These are phyloP conservation scores for Debaryomyces fabryi DNA, from an alignment of 1,139 yeast species.

Conservation along the genomic window DNA sequence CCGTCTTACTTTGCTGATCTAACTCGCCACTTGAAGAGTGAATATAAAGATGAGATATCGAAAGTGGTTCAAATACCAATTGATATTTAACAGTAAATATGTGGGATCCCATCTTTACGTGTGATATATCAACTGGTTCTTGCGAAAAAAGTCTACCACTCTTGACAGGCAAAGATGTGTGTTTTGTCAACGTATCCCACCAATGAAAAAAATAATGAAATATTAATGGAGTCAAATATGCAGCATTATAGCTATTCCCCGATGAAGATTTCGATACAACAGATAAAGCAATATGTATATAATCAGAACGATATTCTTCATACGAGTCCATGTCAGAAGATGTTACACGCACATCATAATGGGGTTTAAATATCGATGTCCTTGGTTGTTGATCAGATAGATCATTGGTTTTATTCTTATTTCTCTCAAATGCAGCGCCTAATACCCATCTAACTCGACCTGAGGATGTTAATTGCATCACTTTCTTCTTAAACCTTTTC, in stretches of 20 bases:
- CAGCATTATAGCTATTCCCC: conserved; percentile 60
- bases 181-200: conserved; percentile 80
- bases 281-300: conserved; percentile 72
- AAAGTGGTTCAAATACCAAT: conserved; percentile 71
- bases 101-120: conserved; percentile 73
- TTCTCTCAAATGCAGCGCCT: conserved; percentile 47
- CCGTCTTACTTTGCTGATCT: conserved; percentile 49
- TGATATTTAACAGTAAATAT: conserved; percentile 80
- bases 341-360: conserved; percentile 46
- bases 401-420: conserved; percentile 20
- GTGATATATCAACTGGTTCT: conserved; percentile 32
- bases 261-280: conserved; percentile 38
- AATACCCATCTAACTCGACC: conserved; percentile 46
- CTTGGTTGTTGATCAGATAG: conserved; percentile 39
- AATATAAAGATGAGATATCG: conserved; percentile 69
- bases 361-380: conserved; percentile 38
- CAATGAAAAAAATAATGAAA: conserved; percentile 72
- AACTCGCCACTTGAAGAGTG: conserved; percentile 53
- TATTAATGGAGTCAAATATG: conserved; percentile 74
- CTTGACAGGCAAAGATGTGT: conserved; percentile 73
- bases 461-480: conserved; percentile 41
- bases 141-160: conserved; percentile 63
- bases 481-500: conserved; percentile 38
- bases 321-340: conserved; percentile 69
- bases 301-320: conserved; percentile 75